Conservation (phyloP, 768 basidiomycete genomes). For the Termitomyces sp. region DNA sequence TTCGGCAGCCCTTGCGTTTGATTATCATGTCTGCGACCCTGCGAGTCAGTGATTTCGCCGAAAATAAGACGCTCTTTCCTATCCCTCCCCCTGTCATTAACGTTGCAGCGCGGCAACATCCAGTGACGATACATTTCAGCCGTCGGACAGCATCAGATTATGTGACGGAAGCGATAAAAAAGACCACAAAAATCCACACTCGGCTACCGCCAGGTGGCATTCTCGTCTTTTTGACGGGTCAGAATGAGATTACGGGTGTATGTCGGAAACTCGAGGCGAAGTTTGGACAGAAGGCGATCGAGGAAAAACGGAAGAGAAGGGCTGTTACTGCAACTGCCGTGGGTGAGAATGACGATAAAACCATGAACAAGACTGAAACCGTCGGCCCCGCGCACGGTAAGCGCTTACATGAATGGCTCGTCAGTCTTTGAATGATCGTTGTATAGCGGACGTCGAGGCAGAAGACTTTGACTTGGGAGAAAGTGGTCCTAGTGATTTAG, state of each 20-base stretch:
- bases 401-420: background rate
- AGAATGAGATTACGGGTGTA: constrained; percentile 88
- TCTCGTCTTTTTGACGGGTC: constrained; percentile 91
- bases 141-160: constrained; percentile 86
- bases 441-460: constrained; percentile 67
- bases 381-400: constrained; percentile 50
- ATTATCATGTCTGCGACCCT: constrained; percentile 99
- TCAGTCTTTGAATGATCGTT: constrained; percentile 4
- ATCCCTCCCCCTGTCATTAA: constrained; percentile 88
- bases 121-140: constrained; percentile 93
- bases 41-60: constrained; percentile 87
- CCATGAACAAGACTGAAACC: constrained; percentile 15
- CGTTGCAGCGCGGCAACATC: constrained; percentile 88
- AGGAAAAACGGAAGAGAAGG: constrained; percentile 42
- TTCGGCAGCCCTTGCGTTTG: constrained; percentile 72
- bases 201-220: constrained; percentile 92
- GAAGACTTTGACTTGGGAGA: constrained; percentile 77
- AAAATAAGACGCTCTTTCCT: constrained; percentile 78
- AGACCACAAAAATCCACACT: constrained; percentile 88
- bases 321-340: constrained; percentile 20
- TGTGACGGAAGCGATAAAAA: constrained; percentile 85
- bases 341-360: constrained; percentile 23
- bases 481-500: constrained; percentile 42
- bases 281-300: constrained; percentile 66
- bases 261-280: constrained; percentile 77